A percentile compares a stretch with the other conserved stretches of the same genome.
Conservation (phyloP, 202 grass and related monocot species). For the Eragrostis tef region DNA sequence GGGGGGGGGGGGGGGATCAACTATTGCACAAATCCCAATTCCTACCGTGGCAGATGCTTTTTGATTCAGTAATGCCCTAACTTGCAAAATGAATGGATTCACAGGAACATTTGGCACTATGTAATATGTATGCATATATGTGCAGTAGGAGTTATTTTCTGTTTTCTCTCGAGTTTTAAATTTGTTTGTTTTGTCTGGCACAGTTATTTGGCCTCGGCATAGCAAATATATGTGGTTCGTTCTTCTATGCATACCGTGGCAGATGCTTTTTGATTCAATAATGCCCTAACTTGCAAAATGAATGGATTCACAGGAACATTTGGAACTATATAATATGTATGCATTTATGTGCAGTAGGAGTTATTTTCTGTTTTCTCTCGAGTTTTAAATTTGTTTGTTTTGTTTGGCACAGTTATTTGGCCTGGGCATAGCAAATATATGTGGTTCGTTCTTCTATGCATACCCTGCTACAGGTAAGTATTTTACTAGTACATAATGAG, state of each 20-base stretch:
- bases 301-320: neutral
- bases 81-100: slow-evolving; percentile 12
- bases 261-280: slow-evolving; percentile 6
- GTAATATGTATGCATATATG: slow-evolving; percentile 24
- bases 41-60: neutral
- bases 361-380: neutral
- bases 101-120: neutral
- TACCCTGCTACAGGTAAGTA: slow-evolving; percentile 90
- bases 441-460: slow-evolving; percentile 85
- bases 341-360: slow-evolving; percentile 14
- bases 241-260: slow-evolving; percentile 89
- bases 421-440: slow-evolving; percentile 93
- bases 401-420: slow-evolving; percentile 77
- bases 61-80: slow-evolving; percentile 3
- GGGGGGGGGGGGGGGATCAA: too few relatives aligned
- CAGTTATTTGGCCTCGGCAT: slow-evolving; percentile 96
- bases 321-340: slow-evolving; percentile 10
- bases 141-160: neutral
- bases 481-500: slow-evolving; percentile 30
- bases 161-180: slow-evolving; percentile 1
- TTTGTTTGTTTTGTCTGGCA: slow-evolving; percentile 36
- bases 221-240: slow-evolving; percentile 91
- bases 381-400: slow-evolving; percentile 34
- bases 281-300: neutral
- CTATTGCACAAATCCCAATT: slow-evolving; percentile 1